These are phyloP conservation scores for Zygotorulaspora danielsina DNA, from an alignment of 805 yeast genomes.

Conservation along the genomic window DNA sequence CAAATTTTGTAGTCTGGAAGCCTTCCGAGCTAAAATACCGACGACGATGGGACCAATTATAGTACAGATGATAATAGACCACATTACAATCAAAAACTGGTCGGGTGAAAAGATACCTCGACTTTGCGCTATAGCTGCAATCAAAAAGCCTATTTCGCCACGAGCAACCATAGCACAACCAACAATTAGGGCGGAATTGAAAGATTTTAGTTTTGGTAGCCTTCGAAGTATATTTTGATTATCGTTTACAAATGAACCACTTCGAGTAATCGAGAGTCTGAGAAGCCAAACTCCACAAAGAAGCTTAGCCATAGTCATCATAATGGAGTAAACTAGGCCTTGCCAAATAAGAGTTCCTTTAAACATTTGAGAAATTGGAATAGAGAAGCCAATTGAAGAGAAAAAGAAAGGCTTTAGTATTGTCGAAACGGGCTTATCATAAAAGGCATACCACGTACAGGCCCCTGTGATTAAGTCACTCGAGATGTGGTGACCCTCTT, in stretches of 20 bases:
- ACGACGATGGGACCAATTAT: neutral
- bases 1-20: neutral
- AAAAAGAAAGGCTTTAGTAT: conserved; percentile 1
- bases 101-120: neutral
- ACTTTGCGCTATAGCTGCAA: conserved; percentile 1
- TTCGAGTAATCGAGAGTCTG: neutral
- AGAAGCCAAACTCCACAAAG: conserved; percentile 1
- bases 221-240: neutral
- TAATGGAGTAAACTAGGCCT: neutral
- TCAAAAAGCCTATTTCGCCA: conserved; percentile 1
- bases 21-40: neutral
- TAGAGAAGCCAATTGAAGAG: neutral
- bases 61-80: conserved; percentile 1
- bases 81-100: neutral
- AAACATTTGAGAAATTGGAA: conserved; percentile 1
- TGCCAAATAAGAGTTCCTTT: neutral
- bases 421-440: neutral
- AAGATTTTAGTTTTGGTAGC: neutral
- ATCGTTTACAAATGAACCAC: neutral
- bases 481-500: neutral
- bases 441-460: neutral
- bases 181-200: neutral
- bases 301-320: conserved; percentile 1
- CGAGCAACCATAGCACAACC: conserved; percentile 2
- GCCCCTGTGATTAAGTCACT: neutral